These are phyloP conservation scores for Chloromonas sp. DNA, from an alignment of 163 green algal species.

Conservation along the genomic window DNA sequence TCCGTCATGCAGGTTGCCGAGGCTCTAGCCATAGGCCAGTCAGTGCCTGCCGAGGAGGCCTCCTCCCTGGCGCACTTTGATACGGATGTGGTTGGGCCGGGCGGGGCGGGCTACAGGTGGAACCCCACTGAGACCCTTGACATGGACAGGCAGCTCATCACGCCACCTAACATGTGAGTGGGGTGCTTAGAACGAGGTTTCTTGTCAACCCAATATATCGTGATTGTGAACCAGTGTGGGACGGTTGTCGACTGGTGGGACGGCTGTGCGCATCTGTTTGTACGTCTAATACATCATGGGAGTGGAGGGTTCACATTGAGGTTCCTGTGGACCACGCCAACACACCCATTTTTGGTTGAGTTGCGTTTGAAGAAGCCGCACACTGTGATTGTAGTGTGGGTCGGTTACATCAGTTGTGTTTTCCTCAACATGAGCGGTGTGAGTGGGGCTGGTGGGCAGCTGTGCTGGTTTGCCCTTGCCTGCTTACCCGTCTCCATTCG, in stretches of 20 bases:
- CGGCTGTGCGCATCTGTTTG: not conserved
- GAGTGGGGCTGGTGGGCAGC: not conserved
- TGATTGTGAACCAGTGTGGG: not conserved
- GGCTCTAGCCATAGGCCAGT: not conserved
- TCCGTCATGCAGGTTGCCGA: not conserved
- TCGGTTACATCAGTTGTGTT: not conserved
- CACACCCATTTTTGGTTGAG: too few relatives aligned
- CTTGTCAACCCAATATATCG: not conserved
- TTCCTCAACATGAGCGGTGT: not conserved
- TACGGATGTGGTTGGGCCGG: not conserved
- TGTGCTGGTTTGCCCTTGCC: too few relatives aligned
- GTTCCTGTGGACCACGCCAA: too few relatives aligned
- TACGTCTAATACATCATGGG: too few relatives aligned
- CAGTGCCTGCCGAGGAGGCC: not conserved
- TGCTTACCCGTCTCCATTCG: too few relatives aligned
- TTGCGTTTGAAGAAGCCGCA: too few relatives aligned
- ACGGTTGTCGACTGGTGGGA: not conserved
- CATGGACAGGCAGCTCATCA: not conserved
- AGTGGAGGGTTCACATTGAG: too few relatives aligned
- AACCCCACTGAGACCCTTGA: not conserved
- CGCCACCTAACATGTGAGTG: not conserved
- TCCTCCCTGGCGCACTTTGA: not conserved
- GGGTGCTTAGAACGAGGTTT: not conserved
- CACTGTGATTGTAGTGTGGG: too few relatives aligned
- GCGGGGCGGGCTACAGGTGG: not conserved